Base-by-base conservation (phyloP, 2,329 filamentous ascomycete species). In the Fonsecaea pedrosoi region DNA sequence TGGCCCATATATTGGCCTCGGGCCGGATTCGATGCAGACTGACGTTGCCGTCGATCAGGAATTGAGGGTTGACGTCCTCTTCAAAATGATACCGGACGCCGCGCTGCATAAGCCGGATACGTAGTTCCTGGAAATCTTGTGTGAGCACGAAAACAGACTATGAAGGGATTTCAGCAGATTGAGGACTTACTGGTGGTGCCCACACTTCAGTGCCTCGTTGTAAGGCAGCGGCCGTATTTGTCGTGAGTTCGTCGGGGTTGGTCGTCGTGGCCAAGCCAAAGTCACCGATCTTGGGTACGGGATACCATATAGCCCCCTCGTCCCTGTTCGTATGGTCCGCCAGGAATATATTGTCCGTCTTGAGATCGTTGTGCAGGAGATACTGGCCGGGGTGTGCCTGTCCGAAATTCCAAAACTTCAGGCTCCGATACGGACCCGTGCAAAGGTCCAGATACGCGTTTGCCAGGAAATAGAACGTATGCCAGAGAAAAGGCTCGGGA, bases 401-500 rank as follows among this genome's bases (percentile, higher is more conserved):
- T 8, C 66, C 64, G 37, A 69, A 67, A 10, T 58, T 42, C 21
- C 57, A 32, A n/a, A 35, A 12, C 8, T 15, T 37, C 12, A 69
- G 48, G 30, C 60, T 63, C 59, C 60, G 67, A 30, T 60, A 69
- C 8, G 54, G 35, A 6, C 56, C 56, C 6, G 34, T 54, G 18
- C 63, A 57, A 18, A 64, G 61, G 25, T 62, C 60, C 8, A 55
- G 25, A 65, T 64, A 66, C 0, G 53, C 62, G 18, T 70, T 30
- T 30, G 62, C 65, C 12, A 71, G 62, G 50, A 30, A 58, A 38
- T 55, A 50, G 67, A 71, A 71, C 6, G 60, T 57, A 40, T 66
- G 64, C 70, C 70, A 71, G 15, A 71, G 48, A 25, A 71, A 71
- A 8, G 56, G 35, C 38, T 71, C 70, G 8, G 70, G 70, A 15